Evolutionary conservation across 225 moss, liverwort and hornwort genomes (phyloP).

Genomic region (Bryum argenteum): DNA sequence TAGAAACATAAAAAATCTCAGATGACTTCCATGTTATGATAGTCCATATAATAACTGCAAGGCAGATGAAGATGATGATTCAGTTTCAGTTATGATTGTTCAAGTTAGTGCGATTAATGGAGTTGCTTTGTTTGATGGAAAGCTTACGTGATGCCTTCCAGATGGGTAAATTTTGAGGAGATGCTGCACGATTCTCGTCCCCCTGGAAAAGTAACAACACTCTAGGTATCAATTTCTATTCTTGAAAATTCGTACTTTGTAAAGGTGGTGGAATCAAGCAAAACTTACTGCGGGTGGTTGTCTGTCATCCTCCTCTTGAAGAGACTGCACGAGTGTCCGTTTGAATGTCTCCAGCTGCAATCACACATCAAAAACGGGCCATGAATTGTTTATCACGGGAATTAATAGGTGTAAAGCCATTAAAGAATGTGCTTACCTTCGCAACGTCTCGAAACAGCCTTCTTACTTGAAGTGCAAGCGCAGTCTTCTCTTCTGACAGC

Average conservation of each 20-base stretch:
- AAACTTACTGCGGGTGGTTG: slow-evolving; percentile 37
- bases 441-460: slow-evolving; percentile 78
- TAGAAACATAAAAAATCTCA: no score
- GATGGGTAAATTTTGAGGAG: slow-evolving; percentile 12
- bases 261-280: not conserved
- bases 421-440: slow-evolving; percentile 43
- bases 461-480: slow-evolving; percentile 60
- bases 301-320: slow-evolving; percentile 74
- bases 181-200: slow-evolving; percentile 25
- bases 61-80: no score
- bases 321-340: slow-evolving; percentile 79
- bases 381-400: not conserved
- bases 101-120: no score
- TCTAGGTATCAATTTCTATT: not conserved
- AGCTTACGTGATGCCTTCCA: slow-evolving; percentile 37
- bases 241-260: not conserved
- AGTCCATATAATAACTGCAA: no score
- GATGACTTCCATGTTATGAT: no score
- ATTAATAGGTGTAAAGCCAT: not conserved
- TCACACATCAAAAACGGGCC: not conserved
- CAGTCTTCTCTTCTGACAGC: slow-evolving; percentile 67
- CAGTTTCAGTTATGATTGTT: no score
- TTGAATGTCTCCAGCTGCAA: slow-evolving; percentile 86
- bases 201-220: slow-evolving; percentile 9
- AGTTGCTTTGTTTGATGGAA: not conserved